phyloP scores from a whole-genome alignment of 345 rosid species.

The Orychophragmus violaceus region DNA sequence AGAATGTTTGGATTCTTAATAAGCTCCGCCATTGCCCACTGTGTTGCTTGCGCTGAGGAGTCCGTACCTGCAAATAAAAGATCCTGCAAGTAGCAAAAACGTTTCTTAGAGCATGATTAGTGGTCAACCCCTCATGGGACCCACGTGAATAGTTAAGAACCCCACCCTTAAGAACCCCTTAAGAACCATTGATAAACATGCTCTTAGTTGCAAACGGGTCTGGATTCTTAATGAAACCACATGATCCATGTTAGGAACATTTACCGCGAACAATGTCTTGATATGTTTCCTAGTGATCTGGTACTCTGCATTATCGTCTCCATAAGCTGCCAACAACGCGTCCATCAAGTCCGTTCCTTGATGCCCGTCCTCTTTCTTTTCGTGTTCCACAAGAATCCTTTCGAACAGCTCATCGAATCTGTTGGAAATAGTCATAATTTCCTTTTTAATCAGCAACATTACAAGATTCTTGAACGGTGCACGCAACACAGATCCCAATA shows the following conservation, averaged over 20 bases:
- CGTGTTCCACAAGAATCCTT: conserved; percentile 31
- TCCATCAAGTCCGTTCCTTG: conserved; percentile 39
- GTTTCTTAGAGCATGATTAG: too few relatives aligned
- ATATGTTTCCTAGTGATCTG: conserved; percentile 51
- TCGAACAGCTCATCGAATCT: conserved; percentile 49
- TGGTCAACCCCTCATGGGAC: too few relatives aligned
- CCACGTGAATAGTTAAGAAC: too few relatives aligned
- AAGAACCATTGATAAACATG: too few relatives aligned
- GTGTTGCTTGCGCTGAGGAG: conserved; percentile 37
- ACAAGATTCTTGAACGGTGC: neutral
- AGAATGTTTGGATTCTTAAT: conserved; percentile 44
- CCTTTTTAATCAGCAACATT: conserved; percentile 36
- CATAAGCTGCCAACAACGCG: conserved; percentile 42
- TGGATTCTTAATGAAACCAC: neutral
- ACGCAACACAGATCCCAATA: neutral
- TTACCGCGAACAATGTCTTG: conserved; percentile 64
- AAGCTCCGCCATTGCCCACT: conserved; percentile 59
- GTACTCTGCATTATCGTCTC: conserved; percentile 49
- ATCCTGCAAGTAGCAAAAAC: conserved; percentile 33
- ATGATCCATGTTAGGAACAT: neutral
- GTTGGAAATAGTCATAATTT: conserved; percentile 35
- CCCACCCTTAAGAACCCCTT: too few relatives aligned
- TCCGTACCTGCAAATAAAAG: conserved; percentile 52
- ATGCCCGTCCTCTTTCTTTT: neutral
- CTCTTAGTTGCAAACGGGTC: too few relatives aligned